phyloP scores from a whole-genome alignment of 805 yeast species.

The Yarrowia divulgata region DNA sequence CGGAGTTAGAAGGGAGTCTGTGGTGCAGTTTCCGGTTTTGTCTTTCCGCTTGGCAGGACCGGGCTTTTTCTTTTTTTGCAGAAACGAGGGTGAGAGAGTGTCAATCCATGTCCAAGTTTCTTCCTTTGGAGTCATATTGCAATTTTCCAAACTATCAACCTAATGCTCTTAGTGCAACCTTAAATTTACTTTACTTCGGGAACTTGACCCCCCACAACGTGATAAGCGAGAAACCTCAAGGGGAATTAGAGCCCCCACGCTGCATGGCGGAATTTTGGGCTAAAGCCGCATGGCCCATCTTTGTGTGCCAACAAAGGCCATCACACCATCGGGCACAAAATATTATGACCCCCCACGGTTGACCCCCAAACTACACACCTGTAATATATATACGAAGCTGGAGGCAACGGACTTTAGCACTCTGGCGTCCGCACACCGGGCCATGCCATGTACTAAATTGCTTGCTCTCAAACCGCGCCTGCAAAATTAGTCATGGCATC shows the following conservation, averaged over 20 bases:
- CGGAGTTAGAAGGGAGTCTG: not conserved
- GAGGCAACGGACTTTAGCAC: too few relatives aligned
- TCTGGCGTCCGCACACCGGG: not conserved
- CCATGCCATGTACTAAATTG: not conserved
- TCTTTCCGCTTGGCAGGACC: not conserved
- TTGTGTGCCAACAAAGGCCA: too few relatives aligned
- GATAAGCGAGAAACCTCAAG: slow-evolving; percentile 6
- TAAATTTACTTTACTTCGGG: not conserved
- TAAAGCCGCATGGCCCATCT: not conserved
- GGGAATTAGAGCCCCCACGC: slow-evolving; percentile 2
- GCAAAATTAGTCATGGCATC: slow-evolving; percentile 1
- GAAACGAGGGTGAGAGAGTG: too few relatives aligned
- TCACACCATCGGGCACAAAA: too few relatives aligned
- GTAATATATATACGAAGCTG: not conserved
- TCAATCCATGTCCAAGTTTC: slow-evolving; percentile 17
- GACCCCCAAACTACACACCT: not conserved
- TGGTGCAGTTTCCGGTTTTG: slow-evolving; percentile 1
- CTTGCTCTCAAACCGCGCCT: slow-evolving; percentile 12
- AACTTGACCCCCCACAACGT: slow-evolving; percentile 4
- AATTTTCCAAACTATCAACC: not conserved
- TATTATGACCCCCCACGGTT: too few relatives aligned
- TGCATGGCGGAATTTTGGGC: not conserved
- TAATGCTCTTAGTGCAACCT: not conserved
- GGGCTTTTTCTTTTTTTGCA: not conserved
- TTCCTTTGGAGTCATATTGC: not conserved